phyloP scores from a whole-genome alignment of 305 asterid species.

The Rubia balearica region DNA sequence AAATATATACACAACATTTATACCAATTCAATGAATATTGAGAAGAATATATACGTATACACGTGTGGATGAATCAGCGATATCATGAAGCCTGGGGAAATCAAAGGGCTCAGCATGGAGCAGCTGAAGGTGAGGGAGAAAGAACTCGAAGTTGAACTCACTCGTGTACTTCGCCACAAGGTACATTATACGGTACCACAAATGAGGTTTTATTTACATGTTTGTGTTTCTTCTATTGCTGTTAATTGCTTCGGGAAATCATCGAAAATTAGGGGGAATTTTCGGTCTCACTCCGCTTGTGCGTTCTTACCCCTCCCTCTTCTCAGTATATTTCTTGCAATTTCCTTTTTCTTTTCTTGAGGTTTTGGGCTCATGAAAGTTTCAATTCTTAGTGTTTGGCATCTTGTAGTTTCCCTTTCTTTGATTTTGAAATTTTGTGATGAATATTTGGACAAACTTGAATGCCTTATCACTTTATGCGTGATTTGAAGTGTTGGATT shows the following conservation, averaged over 20 bases:
- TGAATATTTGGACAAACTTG: slow-evolving; percentile 8
- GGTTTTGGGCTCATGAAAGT: slow-evolving; percentile 1
- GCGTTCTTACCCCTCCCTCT: no score
- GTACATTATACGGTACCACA: background rate
- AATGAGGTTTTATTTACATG: no score
- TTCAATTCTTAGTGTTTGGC: slow-evolving; percentile 1
- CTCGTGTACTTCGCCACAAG: slow-evolving; percentile 30
- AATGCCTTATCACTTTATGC: background rate
- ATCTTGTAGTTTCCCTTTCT: background rate
- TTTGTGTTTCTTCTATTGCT: background rate
- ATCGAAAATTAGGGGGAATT: background rate
- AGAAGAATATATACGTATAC: background rate
- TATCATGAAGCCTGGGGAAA: slow-evolving; percentile 33
- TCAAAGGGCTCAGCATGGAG: slow-evolving; percentile 28
- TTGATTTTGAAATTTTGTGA: background rate
- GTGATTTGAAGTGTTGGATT: background rate
- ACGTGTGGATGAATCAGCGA: slow-evolving; percentile 8
- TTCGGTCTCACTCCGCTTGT: no score
- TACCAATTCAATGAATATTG: no score
- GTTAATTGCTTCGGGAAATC: background rate
- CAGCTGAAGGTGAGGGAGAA: slow-evolving; percentile 33
- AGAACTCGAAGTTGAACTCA: slow-evolving; percentile 29
- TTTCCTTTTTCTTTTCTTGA: background rate
- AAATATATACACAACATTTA: background rate
- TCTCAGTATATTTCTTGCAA: no score